Conservation (phyloP, 2,329 filamentous ascomycete genomes). For the Pyrenochaeta sp. region DNA sequence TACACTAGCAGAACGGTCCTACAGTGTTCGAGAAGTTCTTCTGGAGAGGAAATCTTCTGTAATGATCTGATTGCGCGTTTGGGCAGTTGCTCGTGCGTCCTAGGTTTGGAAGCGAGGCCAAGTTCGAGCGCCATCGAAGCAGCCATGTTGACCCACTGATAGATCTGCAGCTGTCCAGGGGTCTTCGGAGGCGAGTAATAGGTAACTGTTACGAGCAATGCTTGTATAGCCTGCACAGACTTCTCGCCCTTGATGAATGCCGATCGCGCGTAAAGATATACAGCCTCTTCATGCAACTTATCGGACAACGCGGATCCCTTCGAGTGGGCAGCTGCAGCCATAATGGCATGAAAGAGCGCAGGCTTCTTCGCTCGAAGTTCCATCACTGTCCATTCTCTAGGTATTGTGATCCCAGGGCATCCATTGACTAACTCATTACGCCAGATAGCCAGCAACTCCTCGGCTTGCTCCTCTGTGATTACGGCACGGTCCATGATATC, state of each 20-base stretch:
- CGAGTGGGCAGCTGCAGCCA: conserved; percentile 47
- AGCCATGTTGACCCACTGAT: conserved; percentile 47
- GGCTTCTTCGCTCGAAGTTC: conserved; percentile 43
- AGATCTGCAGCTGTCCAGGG: conserved; percentile 44
- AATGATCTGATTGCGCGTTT: conserved; percentile 42
- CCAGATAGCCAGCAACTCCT: conserved; percentile 42
- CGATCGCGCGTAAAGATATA: conserved; percentile 43
- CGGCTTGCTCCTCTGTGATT: conserved; percentile 38
- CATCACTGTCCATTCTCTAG: conserved; percentile 41
- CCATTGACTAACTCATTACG: conserved; percentile 38
- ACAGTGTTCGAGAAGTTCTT: conserved; percentile 47
- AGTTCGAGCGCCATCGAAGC: conserved; percentile 48
- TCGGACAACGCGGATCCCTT: conserved; percentile 43
- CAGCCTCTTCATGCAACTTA: conserved; percentile 43
- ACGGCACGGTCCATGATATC: conserved; percentile 48
- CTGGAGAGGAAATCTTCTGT: conserved; percentile 45
- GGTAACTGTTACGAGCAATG: conserved; percentile 44
- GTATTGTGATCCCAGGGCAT: conserved; percentile 43
- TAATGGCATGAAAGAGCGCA: conserved; percentile 46
- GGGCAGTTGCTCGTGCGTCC: conserved; percentile 49
- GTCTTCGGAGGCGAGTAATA: conserved; percentile 47
- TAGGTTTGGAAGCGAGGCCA: conserved; percentile 47
- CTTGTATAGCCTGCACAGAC: conserved; percentile 47
- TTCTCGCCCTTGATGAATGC: conserved; percentile 50
- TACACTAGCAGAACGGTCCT: conserved; percentile 45